phyloP scores from a whole-genome alignment of 176 grass and related monocot genomes.

The Thalia dealbata region DNA sequence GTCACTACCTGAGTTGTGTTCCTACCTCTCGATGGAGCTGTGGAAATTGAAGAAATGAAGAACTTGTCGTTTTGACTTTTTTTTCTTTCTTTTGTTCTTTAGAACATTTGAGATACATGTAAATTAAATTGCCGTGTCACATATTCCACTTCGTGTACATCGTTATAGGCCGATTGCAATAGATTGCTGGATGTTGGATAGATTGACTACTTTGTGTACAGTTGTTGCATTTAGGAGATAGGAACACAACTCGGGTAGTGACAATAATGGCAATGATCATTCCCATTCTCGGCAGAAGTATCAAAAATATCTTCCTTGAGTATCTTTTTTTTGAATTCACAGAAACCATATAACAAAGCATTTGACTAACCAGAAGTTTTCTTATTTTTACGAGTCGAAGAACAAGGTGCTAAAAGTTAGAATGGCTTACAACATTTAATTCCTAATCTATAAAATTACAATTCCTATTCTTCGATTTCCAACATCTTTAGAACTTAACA shows the following conservation, averaged over 20 bases:
- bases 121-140: not conserved
- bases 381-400: not conserved
- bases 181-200: not conserved
- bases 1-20: constrained; percentile 89
- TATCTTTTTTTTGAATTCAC: no score
- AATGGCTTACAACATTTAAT: not conserved
- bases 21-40: constrained; percentile 79
- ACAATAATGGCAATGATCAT: constrained; percentile 79
- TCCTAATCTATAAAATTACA: no score
- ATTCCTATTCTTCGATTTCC: not conserved
- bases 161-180: not conserved
- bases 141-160: not conserved
- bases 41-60: constrained; percentile 32
- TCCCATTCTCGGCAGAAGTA: constrained; percentile 38
- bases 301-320: not conserved
- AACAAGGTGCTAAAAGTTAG: not conserved
- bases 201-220: not conserved
- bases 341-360: not conserved
- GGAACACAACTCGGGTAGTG: constrained; percentile 90
- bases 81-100: not conserved
- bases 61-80: not conserved
- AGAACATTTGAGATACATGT: not conserved
- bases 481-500: not conserved
- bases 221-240: not conserved
- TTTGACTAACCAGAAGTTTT: not conserved